Percentiles rank a stretch among this genome's conserved stretches.
Conservation (phyloP, 2,329 filamentous ascomycete genomes). For the Coleophoma cylindrospora region DNA sequence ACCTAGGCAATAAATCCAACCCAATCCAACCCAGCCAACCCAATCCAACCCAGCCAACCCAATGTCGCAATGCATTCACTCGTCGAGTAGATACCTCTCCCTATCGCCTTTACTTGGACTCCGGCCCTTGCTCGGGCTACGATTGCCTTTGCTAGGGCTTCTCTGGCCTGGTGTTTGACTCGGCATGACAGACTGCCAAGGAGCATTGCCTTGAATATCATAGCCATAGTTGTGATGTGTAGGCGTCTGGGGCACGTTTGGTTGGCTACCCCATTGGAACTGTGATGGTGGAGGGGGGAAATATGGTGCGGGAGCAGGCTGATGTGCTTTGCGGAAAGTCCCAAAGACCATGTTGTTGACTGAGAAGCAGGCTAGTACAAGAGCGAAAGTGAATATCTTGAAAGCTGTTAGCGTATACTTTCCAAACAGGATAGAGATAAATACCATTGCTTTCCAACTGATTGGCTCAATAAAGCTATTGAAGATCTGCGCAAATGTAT, state of each 20-base stretch:
- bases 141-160: slow-evolving; percentile 21
- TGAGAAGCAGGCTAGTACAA: slow-evolving; percentile 42
- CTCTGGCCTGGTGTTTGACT: slow-evolving; percentile 18
- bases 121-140: slow-evolving; percentile 19
- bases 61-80: too few relatives aligned
- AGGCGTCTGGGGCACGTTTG: slow-evolving; percentile 19
- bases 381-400: slow-evolving; percentile 46
- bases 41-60: too few relatives aligned
- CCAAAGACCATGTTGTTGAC: slow-evolving; percentile 46
- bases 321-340: slow-evolving; percentile 21
- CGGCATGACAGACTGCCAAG: slow-evolving; percentile 21
- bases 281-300: slow-evolving; percentile 15
- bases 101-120: slow-evolving; percentile 21
- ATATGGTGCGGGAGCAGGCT: slow-evolving; percentile 21
- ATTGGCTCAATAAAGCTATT: slow-evolving; percentile 92
- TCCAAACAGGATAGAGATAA: slow-evolving; percentile 12
- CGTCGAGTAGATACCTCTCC: neutral
- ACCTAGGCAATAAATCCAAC: neutral
- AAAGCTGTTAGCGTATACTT: too few relatives aligned
- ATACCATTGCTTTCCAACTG: slow-evolving; percentile 74
- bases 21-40: too few relatives aligned
- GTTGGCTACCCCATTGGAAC: slow-evolving; percentile 17
- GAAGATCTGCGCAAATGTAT: slow-evolving; percentile 87
- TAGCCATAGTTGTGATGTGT: slow-evolving; percentile 11
- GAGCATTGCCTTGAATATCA: slow-evolving; percentile 13